Evolutionary conservation across 2,329 filamentous ascomycete genomes (phyloP).

Genomic region (Trichophyton benhamiae): DNA sequence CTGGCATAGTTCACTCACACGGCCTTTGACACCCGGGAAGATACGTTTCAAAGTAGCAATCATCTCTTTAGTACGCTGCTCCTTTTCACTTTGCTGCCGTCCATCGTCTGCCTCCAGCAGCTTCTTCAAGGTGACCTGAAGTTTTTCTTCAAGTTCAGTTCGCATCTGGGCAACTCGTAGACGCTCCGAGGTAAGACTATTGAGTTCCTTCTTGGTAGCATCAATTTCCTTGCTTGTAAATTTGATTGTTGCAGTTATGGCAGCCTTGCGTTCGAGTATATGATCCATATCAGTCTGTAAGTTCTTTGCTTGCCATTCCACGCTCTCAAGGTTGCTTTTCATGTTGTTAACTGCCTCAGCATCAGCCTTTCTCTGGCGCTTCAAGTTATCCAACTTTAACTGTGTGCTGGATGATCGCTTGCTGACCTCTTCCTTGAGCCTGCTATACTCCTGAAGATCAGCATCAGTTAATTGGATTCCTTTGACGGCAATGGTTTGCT

Average conservation of each 20-base stretch:
- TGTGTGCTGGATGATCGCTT: conserved; percentile 70
- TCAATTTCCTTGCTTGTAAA: conserved; percentile 67
- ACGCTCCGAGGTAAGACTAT: conserved; percentile 71
- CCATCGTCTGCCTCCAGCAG: conserved; percentile 78
- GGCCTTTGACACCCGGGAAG: conserved; percentile 80
- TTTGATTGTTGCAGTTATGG: conserved; percentile 51
- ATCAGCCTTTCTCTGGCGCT: conserved; percentile 79
- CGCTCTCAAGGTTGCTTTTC: conserved; percentile 72
- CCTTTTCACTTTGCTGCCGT: conserved; percentile 71
- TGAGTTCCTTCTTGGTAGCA: conserved; percentile 79
- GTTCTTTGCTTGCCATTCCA: conserved; percentile 60
- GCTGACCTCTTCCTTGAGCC: conserved; percentile 71
- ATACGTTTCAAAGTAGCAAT: conserved; percentile 78
- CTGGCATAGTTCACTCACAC: conserved; percentile 81
- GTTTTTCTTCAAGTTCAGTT: conserved; percentile 83
- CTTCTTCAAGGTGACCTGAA: conserved; percentile 67
- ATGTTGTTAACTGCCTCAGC: conserved; percentile 82
- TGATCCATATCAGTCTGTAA: conserved; percentile 58
- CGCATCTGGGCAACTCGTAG: conserved; percentile 67
- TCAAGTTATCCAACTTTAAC: conserved; percentile 71
- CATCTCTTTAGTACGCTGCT: conserved; percentile 66
- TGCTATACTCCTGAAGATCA: conserved; percentile 82
- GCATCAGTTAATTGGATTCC: conserved; percentile 74
- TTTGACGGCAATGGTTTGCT: conserved; percentile 70
- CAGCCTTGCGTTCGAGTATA: conserved; percentile 55